Conservation (phyloP, 768 basidiomycete genomes). For the Tricholoma matsutake region DNA sequence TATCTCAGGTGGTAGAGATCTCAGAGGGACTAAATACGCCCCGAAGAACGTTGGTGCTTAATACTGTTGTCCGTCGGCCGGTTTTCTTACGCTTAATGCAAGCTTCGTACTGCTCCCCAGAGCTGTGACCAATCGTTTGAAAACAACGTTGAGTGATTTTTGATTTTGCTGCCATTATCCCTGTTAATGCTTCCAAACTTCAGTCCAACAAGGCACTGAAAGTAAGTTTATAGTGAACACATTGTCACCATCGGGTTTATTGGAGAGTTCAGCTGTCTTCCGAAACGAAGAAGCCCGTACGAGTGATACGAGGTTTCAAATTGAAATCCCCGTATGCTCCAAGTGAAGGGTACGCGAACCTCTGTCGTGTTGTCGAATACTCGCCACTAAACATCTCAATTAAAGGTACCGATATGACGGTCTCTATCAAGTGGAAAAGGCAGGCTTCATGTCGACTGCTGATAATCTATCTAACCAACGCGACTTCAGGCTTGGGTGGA, state of each 20-base stretch:
- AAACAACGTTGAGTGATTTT: conserved; percentile 37
- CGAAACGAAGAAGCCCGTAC: conserved; percentile 79
- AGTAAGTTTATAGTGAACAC: conserved; percentile 31
- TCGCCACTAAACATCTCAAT: not conserved
- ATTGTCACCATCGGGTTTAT: not conserved
- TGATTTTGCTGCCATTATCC: not conserved
- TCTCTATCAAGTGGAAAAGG: conserved; percentile 76
- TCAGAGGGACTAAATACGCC: conserved; percentile 76
- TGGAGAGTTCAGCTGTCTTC: conserved; percentile 53
- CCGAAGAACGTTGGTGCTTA: conserved; percentile 73
- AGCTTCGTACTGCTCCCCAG: conserved; percentile 90
- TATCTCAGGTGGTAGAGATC: conserved; percentile 70
- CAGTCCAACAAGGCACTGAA: conserved; percentile 69
- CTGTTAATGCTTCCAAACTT: not conserved
- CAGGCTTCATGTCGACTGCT: conserved; percentile 13
- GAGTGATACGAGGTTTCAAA: conserved; percentile 88
- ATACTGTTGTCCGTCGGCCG: not conserved
- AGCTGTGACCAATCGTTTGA: conserved; percentile 83
- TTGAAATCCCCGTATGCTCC: conserved; percentile 72
- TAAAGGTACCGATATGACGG: conserved; percentile 88
- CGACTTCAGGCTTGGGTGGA: conserved; percentile 63
- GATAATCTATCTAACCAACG: not conserved
- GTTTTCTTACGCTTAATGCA: not conserved
- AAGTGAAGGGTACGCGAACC: conserved; percentile 56
- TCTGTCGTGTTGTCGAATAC: not conserved